Evolutionary conservation across 2,329 filamentous ascomycete genomes (phyloP), one percentile per base, ranked within the genome.

Genomic region (Massarina eburnea): DNA sequence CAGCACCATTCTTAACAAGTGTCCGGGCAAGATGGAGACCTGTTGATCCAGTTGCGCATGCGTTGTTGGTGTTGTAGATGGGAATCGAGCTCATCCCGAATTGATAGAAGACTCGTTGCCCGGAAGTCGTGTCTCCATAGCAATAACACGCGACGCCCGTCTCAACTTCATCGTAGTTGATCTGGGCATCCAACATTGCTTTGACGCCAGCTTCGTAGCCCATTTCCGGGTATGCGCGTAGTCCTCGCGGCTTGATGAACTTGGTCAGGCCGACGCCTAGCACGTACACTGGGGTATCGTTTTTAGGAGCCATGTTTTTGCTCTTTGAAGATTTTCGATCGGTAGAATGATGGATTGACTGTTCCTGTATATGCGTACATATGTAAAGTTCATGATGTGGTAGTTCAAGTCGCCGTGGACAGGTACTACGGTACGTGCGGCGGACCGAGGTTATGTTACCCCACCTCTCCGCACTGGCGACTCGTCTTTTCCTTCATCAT

Each of bases 21-120:
- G 85, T 89, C 18, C 90, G 81, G 1, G 80, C 92, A 77, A 96
- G 85, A 64, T 86, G 83, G 39, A 96, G 76, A 6, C 92, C 92
- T 0, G 91, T 95, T 1, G 87, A 91, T 8, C 92, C 92, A 1
- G 92, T 96, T 3, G 89, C 89, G 77, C 92, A 96, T 76, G 96
- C 95, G 79, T 96, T 96, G 80, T 96, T 96, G 63, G 95, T 90
- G 66, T 97, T 97, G 78, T 94, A 91, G 68, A 97, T 91, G 62
- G 92, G 92, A 59, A 97, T 96, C 60, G 58, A 79, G 41, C 90
- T 96, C 85, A 96, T 91, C 75, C 92, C 92, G 70, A 97, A 96
- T 73, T 96, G 92, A 74, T 97, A 97, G 74, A 97, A 96, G 61
- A 96, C 90, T 50, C 92, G 84, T 76, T 96, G 91, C 39, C 92